Evolutionary conservation across 805 yeast genomes (phyloP).

Genomic region (Jamesozyma rosinii): DNA sequence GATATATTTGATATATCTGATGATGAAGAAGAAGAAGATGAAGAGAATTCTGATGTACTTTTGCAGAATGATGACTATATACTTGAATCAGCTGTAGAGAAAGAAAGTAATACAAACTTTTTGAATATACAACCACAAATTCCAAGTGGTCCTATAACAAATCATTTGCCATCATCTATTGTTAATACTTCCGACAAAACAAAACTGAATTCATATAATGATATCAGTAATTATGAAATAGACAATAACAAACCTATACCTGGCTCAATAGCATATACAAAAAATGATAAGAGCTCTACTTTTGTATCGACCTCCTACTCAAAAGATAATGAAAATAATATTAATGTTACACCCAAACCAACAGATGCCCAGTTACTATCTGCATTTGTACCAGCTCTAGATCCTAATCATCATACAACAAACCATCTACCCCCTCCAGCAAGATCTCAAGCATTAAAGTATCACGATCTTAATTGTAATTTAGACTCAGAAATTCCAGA

Average conservation of each 20-base stretch:
- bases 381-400: not conserved
- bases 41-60: not conserved
- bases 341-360: not conserved
- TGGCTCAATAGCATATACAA: not conserved
- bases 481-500: constrained; percentile 33
- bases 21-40: not conserved
- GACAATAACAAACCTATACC: not conserved
- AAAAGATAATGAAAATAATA: not conserved
- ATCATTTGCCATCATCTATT: not conserved
- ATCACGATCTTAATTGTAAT: constrained; percentile 31
- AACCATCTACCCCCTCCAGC: constrained; percentile 19
- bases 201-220: constrained; percentile 6
- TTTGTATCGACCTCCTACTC: too few species aligned
- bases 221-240: not conserved
- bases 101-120: not conserved
- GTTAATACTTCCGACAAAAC: not conserved
- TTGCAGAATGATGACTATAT: not conserved
- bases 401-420: not conserved
- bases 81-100: not conserved
- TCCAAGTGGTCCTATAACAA: not conserved
- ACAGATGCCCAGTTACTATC: not conserved
- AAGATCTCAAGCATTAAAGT: constrained; percentile 28
- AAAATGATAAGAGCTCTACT: not conserved
- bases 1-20: constrained; percentile 10
- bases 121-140: not conserved